Evolutionary conservation across 768 basidiomycete genomes (phyloP).

Genomic region (Roridomyces roridus): DNA sequence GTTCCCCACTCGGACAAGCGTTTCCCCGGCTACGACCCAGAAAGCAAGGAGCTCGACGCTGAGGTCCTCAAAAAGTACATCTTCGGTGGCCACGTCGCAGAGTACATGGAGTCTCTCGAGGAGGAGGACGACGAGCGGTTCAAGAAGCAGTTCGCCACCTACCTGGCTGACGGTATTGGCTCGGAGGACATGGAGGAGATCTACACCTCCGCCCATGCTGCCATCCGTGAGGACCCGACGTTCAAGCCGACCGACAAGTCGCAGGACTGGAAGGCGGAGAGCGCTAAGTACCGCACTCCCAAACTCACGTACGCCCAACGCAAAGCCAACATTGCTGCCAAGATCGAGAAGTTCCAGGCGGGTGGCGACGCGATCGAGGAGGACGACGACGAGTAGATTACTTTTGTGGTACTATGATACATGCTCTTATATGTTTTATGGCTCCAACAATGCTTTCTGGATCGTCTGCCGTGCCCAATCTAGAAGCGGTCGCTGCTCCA

Average conservation of each 20-base stretch:
- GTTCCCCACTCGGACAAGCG: slow-evolving; percentile 98
- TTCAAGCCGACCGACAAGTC: slow-evolving; percentile 92
- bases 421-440: slow-evolving; percentile 13
- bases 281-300: slow-evolving; percentile 67
- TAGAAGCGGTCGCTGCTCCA: slow-evolving; percentile 49
- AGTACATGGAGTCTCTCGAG: slow-evolving; percentile 99
- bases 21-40: slow-evolving; percentile 97
- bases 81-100: slow-evolving; percentile 95
- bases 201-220: slow-evolving; percentile 89
- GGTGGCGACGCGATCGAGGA: slow-evolving; percentile 61
- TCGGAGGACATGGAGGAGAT: slow-evolving; percentile 98
- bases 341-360: slow-evolving; percentile 90
- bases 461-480: slow-evolving; percentile 63
- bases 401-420: slow-evolving; percentile 15
- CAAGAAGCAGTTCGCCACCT: slow-evolving; percentile 96
- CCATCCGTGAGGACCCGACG: slow-evolving; percentile 92
- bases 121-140: slow-evolving; percentile 99
- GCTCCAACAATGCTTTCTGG: slow-evolving; percentile 37
- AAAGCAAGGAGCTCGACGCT: slow-evolving; percentile 90
- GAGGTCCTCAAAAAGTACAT: slow-evolving; percentile 98
- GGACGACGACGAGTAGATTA: slow-evolving; percentile 70
- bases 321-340: slow-evolving; percentile 78
- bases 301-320: slow-evolving; percentile 83
- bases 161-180: slow-evolving; percentile 94
- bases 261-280: slow-evolving; percentile 91